Percentiles rank a stretch among this genome's conserved stretches.
Conservation (phyloP, 2,329 filamentous ascomycete species). For the Botryotinia globosa region DNA sequence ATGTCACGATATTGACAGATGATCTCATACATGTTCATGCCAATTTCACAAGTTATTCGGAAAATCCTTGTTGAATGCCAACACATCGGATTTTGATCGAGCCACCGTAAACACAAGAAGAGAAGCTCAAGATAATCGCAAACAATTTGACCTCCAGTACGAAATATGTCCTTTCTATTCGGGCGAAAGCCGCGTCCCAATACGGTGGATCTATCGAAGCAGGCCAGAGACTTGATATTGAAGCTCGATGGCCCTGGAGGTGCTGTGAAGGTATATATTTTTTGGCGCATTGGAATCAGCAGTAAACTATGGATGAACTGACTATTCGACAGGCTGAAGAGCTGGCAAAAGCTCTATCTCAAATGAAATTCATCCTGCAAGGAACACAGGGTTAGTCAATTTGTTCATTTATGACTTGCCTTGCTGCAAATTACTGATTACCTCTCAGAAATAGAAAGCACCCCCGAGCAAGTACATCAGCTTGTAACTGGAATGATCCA, state of each 20-base stretch:
- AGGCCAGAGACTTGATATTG: conserved; percentile 60
- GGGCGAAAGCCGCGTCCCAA: conserved; percentile 58
- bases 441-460: conserved; percentile 74
- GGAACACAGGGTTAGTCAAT: conserved; percentile 73
- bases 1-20: conserved; percentile 9
- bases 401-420: background rate
- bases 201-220: conserved; percentile 51
- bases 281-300: background rate
- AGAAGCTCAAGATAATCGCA: conserved; percentile 11
- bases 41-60: conserved; percentile 13
- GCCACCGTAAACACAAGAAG: conserved; percentile 25
- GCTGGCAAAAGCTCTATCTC: conserved; percentile 75
- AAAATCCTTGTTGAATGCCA: conserved; percentile 22
- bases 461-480: conserved; percentile 82
- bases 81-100: conserved; percentile 18
- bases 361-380: conserved; percentile 92
- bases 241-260: conserved; percentile 58
- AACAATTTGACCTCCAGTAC: conserved; percentile 21
- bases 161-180: conserved; percentile 67
- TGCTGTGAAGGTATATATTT: conserved; percentile 51
- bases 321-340: conserved; percentile 68
- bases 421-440: conserved; percentile 20
- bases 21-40: conserved; percentile 15
- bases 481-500: conserved; percentile 81
- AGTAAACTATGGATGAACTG: conserved; percentile 24